These are phyloP conservation scores for Podospora anserina DNA, from an alignment of 495 filamentous ascomycete genomes.

Conservation along the genomic window DNA sequence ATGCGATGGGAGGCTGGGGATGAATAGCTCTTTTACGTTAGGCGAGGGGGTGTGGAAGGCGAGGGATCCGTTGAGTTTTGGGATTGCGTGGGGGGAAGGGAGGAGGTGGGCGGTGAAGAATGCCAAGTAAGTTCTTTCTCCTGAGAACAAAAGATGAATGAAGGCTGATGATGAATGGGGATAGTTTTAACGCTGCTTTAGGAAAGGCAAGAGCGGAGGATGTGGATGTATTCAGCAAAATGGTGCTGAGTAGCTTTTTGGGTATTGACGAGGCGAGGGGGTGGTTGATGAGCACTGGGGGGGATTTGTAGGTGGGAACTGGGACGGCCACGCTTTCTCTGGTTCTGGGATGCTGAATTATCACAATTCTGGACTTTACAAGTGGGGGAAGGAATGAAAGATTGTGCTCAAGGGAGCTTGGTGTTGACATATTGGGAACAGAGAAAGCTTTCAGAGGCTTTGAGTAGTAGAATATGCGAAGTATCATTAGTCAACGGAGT, in stretches of 20 bases:
- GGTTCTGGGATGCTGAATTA: too few relatives aligned
- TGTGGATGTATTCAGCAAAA: neutral
- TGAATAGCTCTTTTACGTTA: neutral
- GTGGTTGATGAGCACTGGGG: neutral
- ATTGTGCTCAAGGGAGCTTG: too few relatives aligned
- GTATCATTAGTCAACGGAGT: too few relatives aligned
- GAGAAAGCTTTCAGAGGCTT: too few relatives aligned
- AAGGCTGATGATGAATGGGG: neutral
- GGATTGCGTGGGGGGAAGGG: neutral
- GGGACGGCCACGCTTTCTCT: too few relatives aligned
- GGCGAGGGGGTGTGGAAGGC: neutral
- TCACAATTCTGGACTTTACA: too few relatives aligned
- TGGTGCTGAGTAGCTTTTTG: neutral
- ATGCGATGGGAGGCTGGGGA: slow-evolving; percentile 32
- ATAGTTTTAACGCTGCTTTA: neutral
- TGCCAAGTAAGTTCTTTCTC: neutral
- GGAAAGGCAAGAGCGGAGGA: neutral
- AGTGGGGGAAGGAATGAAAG: too few relatives aligned
- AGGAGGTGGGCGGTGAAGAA: neutral
- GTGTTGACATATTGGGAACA: too few relatives aligned
- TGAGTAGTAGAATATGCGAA: too few relatives aligned
- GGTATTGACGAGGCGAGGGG: neutral
- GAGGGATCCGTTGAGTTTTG: neutral
- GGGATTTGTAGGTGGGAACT: neutral
- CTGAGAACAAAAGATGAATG: too few relatives aligned